A percentile compares a stretch with the other conserved stretches of the same genome.
phyloP scores from a whole-genome alignment of 768 basidiomycete genomes.

The Pseudohyphozyma bogoriensis region DNA sequence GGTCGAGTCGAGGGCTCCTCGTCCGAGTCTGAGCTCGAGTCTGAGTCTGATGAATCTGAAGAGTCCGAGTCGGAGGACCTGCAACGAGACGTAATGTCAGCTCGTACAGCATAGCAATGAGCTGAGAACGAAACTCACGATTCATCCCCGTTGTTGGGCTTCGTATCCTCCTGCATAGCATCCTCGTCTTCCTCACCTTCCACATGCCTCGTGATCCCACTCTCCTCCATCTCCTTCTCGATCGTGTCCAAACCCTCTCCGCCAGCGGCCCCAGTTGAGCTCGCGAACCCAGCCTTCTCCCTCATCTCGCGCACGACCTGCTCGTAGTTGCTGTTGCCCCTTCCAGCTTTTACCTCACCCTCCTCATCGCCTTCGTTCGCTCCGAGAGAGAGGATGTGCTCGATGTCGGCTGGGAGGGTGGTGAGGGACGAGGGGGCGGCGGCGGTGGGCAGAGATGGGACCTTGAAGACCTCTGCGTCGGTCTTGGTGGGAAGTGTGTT shows the following conservation, averaged over 20 bases:
- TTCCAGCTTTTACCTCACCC: neutral
- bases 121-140: neutral
- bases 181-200: neutral
- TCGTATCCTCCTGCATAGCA: neutral
- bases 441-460: slow-evolving; percentile 17
- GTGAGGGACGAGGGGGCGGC: slow-evolving; percentile 4
- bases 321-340: slow-evolving; percentile 3
- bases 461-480: slow-evolving; percentile 17
- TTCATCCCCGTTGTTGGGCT: neutral
- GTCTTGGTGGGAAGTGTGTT: neutral
- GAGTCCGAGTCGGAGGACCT: slow-evolving; percentile 21
- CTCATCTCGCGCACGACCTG: slow-evolving; percentile 16
- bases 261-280: no score
- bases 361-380: slow-evolving; percentile 19
- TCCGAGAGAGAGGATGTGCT: slow-evolving; percentile 24
- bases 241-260: slow-evolving; percentile 4
- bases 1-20: neutral
- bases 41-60: slow-evolving; percentile 4
- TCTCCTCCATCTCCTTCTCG: slow-evolving; percentile 19
- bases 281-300: slow-evolving; percentile 11
- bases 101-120: no score
- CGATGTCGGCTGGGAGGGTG: slow-evolving; percentile 24
- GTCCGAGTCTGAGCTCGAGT: slow-evolving; percentile 9
- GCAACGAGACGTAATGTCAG: no score
- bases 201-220: slow-evolving; percentile 6